Evolutionary conservation across 768 basidiomycete species (phyloP), one percentile per base, ranked within the genome.

Genomic region (Gymnopilus dilepis): DNA sequence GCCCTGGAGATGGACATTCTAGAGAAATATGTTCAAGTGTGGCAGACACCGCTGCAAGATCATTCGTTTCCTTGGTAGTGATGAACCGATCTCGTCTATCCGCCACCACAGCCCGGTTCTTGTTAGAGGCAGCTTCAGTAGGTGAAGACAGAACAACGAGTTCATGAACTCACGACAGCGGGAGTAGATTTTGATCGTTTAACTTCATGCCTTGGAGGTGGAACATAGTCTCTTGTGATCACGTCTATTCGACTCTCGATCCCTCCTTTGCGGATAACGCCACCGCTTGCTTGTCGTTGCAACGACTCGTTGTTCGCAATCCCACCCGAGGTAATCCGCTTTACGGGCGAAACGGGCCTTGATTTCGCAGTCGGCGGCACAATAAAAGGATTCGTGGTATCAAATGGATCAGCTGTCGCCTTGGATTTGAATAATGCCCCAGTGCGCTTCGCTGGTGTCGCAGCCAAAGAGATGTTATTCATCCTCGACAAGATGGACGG

Each of bases 181-280:
- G 91, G 89, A 0, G 88, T 91, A 0, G 90, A 92, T 52, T 84
- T 86, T 0, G 91, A 91, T 6, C 91, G 84, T 68, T 90, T 92
- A 40, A 86, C 72, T 58, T 90, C 86, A 38, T 79, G 72, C 64
- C 84, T 85, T 33, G 82, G 78, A 8, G 83, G 83, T n/a, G 90
- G 89, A 13, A 89, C 81, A 65, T 93, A 92, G 72, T 94, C 92
- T 48, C 83, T 79, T 0, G 89, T 89, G 58, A 94, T 85, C 21
- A 93, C 90, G 47, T 94, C 87, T 15, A 93, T 77, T 59, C 89
- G 81, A 63, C 87, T 88, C 70, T 94, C 92, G 11, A 92, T 74
- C 7, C 91, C 91, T 41, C 92, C 92, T 62, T 85, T 90, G 37
- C 90, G 78, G 65, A 94, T 88, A 17, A 94, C 84, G 6, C 92